Conservation (phyloP, 331 rosid genomes). For the Stylosanthes scabra region DNA sequence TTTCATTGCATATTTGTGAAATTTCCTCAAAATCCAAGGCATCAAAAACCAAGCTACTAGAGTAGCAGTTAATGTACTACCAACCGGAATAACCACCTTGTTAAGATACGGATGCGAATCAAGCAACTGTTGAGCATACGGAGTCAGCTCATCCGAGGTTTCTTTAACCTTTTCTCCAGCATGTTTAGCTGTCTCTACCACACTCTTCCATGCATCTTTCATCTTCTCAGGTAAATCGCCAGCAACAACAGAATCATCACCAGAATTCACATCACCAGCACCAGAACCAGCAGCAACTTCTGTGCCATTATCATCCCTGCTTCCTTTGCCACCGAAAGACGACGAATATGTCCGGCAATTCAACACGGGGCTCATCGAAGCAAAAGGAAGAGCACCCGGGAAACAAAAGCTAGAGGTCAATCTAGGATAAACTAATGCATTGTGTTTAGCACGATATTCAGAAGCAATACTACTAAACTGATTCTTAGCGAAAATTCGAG, state of each 20-base stretch:
- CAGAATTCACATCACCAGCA: slow-evolving; percentile 48
- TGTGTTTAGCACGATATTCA: slow-evolving; percentile 37
- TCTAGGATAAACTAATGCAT: slow-evolving; percentile 39
- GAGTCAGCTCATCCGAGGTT: slow-evolving; percentile 65
- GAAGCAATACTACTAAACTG: slow-evolving; percentile 29
- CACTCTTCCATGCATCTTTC: slow-evolving; percentile 68
- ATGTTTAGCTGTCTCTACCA: slow-evolving; percentile 58
- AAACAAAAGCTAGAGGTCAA: slow-evolving; percentile 28
- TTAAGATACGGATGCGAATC: slow-evolving; percentile 76
- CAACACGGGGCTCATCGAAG: slow-evolving; percentile 35
- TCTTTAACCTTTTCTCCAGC: slow-evolving; percentile 71
- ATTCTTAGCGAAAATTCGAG: slow-evolving; percentile 12
- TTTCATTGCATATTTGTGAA: slow-evolving; percentile 71
- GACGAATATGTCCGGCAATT: slow-evolving; percentile 56
- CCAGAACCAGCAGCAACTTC: slow-evolving; percentile 58
- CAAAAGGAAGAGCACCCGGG: slow-evolving; percentile 44
- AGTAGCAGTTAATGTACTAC: slow-evolving; percentile 66
- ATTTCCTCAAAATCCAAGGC: slow-evolving; percentile 81
- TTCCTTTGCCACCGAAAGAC: slow-evolving; percentile 52
- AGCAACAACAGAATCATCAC: slow-evolving; percentile 43
- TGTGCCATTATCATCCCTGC: slow-evolving; percentile 44
- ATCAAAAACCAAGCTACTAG: slow-evolving; percentile 84
- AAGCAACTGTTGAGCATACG: slow-evolving; percentile 67
- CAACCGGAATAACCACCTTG: slow-evolving; percentile 66
- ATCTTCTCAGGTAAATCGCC: slow-evolving; percentile 65